Evolutionary conservation across 345 rosid species (phyloP).

Genomic region (Kernera saxatilis): DNA sequence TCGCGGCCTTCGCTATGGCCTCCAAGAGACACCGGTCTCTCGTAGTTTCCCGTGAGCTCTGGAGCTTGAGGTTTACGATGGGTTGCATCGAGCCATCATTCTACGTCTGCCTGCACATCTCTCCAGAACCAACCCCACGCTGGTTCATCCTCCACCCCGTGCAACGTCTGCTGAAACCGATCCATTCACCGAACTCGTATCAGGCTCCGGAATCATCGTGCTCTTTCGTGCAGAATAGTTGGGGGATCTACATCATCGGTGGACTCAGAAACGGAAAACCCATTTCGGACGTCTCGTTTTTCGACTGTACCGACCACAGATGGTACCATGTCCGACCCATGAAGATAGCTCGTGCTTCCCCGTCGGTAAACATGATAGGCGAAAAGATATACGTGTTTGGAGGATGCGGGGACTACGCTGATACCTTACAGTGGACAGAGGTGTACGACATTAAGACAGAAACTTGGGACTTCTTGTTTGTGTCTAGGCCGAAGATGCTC

Average conservation of each 20-base stretch:
- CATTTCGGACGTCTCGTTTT: not conserved
- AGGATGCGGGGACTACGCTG: not conserved
- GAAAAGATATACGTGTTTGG: not conserved
- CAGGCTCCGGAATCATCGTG: not conserved
- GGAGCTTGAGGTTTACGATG: not conserved
- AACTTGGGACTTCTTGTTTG: not conserved
- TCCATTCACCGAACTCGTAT: not conserved
- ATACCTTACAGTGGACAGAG: not conserved
- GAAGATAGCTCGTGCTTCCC: not conserved
- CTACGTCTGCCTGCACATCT: not conserved
- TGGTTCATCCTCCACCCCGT: not conserved
- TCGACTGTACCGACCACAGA: not conserved
- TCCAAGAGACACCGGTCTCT: slow-evolving; percentile 35
- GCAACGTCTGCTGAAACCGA: not conserved
- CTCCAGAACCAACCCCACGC: not conserved
- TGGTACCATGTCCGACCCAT: not conserved
- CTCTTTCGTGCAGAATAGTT: not conserved
- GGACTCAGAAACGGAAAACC: not conserved
- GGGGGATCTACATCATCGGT: not conserved
- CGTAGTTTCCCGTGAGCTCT: slow-evolving; percentile 37
- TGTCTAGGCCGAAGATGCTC: not conserved
- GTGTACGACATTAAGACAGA: not conserved
- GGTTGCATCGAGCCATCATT: not conserved
- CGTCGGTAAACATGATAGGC: not conserved
- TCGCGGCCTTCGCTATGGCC: slow-evolving; percentile 50